A percentile compares a stretch with the other conserved stretches of the same genome.
phyloP scores from a whole-genome alignment of 257 asterid genomes.

The Scutellaria minor region DNA sequence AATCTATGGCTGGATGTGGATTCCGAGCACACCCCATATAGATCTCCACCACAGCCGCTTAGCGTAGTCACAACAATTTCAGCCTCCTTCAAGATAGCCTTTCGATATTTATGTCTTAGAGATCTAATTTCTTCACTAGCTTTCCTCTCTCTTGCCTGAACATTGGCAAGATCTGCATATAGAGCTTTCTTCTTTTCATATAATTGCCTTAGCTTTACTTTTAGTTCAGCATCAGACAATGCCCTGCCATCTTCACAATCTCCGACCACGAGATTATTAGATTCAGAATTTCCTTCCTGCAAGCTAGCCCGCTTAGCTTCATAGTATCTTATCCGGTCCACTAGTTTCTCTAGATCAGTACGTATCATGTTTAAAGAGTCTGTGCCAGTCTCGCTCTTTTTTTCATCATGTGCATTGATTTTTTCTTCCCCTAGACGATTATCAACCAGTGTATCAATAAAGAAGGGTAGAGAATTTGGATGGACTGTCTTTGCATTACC shows the following conservation, averaged over 20 bases:
- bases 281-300: slow-evolving; percentile 58
- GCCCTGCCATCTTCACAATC: slow-evolving; percentile 55
- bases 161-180: slow-evolving; percentile 70
- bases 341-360: slow-evolving; percentile 80
- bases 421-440: slow-evolving; percentile 71
- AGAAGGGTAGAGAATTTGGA: slow-evolving; percentile 85
- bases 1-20: slow-evolving; percentile 74
- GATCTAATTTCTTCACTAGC: slow-evolving; percentile 80
- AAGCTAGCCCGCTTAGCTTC: slow-evolving; percentile 83
- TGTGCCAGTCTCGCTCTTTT: slow-evolving; percentile 45
- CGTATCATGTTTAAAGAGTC: slow-evolving; percentile 63
- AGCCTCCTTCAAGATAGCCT: slow-evolving; percentile 86
- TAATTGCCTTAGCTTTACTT: slow-evolving; percentile 68
- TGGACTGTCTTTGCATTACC: slow-evolving; percentile 93
- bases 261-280: slow-evolving; percentile 51
- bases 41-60: slow-evolving; percentile 98
- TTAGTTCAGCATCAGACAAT: slow-evolving; percentile 70
- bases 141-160: slow-evolving; percentile 83
- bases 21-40: slow-evolving; percentile 90
- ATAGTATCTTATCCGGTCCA: slow-evolving; percentile 73
- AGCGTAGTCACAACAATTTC: slow-evolving; percentile 93
- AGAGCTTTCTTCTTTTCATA: slow-evolving; percentile 73
- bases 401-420: slow-evolving; percentile 51
- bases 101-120: slow-evolving; percentile 81
- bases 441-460: slow-evolving; percentile 91